Percentiles rank a stretch among this genome's conserved stretches.
These are phyloP conservation scores for Dipteronia sinensis DNA, from an alignment of 345 rosid species.

Conservation along the genomic window DNA sequence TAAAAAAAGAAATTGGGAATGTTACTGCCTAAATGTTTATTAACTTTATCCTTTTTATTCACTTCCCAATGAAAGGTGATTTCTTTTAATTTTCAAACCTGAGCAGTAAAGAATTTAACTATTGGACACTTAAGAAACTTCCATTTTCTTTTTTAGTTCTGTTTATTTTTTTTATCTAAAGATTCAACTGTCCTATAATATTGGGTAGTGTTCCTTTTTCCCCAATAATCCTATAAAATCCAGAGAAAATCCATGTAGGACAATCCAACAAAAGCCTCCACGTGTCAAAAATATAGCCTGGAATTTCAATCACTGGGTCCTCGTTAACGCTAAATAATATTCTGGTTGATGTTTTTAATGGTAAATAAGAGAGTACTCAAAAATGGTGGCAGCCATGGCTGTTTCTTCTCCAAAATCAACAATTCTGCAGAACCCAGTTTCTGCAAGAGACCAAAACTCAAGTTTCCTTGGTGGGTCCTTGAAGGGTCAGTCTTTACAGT, in stretches of 20 bases:
- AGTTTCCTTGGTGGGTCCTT: slow-evolving; percentile 50
- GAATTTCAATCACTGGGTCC: slow-evolving; percentile 16
- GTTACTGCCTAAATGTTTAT: no score
- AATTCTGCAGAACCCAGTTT: slow-evolving; percentile 43
- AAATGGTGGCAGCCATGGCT: slow-evolving; percentile 56
- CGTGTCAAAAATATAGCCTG: slow-evolving; percentile 53
- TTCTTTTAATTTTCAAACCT: no score
- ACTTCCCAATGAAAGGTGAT: no score
- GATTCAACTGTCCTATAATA: no score
- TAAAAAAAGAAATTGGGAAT: no score
- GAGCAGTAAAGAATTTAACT: no score
- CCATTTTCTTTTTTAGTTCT: no score
- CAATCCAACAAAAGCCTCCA: slow-evolving; percentile 35
- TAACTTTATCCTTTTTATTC: no score
- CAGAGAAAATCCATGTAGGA: slow-evolving; percentile 35
- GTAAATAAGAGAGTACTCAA: neutral
- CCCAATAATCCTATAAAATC: slow-evolving; percentile 23
- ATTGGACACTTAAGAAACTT: neutral
- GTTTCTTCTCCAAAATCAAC: slow-evolving; percentile 56
- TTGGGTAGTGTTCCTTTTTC: slow-evolving; percentile 17
- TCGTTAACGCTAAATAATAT: neutral
- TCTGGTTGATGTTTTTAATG: neutral
- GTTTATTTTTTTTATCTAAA: no score
- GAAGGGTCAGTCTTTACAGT: slow-evolving; percentile 38
- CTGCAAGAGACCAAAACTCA: slow-evolving; percentile 38